Conservation (phyloP, 179 eudicot species). For the Spergularia azorica region DNA sequence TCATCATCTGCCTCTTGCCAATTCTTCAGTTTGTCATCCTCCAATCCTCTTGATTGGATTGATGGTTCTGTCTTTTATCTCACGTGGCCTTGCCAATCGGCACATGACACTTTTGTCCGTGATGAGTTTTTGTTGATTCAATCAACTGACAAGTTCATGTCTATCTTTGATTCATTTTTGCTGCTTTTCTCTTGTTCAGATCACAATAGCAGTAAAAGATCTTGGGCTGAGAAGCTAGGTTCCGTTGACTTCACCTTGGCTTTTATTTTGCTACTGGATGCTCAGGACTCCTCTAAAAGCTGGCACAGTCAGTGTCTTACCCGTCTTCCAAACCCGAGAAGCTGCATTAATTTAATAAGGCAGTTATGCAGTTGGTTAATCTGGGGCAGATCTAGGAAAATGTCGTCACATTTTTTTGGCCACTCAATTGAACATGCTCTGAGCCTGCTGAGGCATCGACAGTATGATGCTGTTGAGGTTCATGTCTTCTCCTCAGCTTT, state of each 20-base stretch:
- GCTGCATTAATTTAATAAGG: constrained; percentile 49
- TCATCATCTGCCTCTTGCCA: too few relatives aligned
- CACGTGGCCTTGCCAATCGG: too few relatives aligned
- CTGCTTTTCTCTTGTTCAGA: constrained; percentile 40
- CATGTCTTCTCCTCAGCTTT: constrained; percentile 18
- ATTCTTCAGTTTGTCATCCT: too few relatives aligned
- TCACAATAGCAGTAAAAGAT: constrained; percentile 46
- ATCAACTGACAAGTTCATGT: too few relatives aligned
- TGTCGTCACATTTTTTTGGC: constrained; percentile 52
- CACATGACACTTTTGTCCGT: too few relatives aligned
- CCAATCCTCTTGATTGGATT: too few relatives aligned
- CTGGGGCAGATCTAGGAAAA: constrained; percentile 69
- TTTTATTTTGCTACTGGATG: constrained; percentile 53
- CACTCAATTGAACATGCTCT: constrained; percentile 75
- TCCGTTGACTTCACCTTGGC: constrained; percentile 81
- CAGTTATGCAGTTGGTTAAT: constrained; percentile 86
- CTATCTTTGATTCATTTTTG: constrained; percentile 4
- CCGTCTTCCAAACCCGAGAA: constrained; percentile 57
- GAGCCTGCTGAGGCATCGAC: constrained; percentile 75
- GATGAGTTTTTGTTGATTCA: too few relatives aligned
- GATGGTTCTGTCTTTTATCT: too few relatives aligned
- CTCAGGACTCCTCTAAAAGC: constrained; percentile 42
- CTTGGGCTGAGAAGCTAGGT: constrained; percentile 81
- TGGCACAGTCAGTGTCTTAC: constrained; percentile 36
- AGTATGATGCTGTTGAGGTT: constrained; percentile 89